Conservation (phyloP, 208 protist genomes). For the Crithidia thermophila region DNA sequence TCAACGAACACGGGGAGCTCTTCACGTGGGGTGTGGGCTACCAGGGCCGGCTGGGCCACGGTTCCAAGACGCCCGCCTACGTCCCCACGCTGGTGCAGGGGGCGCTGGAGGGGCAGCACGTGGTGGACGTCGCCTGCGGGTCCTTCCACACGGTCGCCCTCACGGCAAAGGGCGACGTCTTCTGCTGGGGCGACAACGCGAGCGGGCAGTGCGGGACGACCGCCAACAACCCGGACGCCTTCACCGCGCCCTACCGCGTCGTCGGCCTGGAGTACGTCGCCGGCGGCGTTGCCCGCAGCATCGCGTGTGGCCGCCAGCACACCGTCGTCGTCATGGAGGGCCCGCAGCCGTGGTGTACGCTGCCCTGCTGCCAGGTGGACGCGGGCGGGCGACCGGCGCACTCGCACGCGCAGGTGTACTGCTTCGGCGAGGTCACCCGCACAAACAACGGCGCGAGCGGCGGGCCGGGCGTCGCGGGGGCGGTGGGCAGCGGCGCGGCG, state of each 20-base stretch:
- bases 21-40: slow-evolving; percentile 92
- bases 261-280: slow-evolving; percentile 81
- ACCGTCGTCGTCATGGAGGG: slow-evolving; percentile 84
- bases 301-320: slow-evolving; percentile 88
- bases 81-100: slow-evolving; percentile 71
- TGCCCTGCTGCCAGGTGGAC: slow-evolving; percentile 60
- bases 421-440: slow-evolving; percentile 62
- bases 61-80: slow-evolving; percentile 61
- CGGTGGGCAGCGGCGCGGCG: background rate
- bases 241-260: slow-evolving; percentile 74
- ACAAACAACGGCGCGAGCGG: background rate
- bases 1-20: slow-evolving; percentile 76
- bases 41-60: slow-evolving; percentile 83
- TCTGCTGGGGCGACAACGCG: slow-evolving; percentile 90
- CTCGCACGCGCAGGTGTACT: slow-evolving; percentile 73
- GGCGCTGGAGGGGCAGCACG: slow-evolving; percentile 54
- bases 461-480: background rate
- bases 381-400: slow-evolving; percentile 30
- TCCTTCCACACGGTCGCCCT: slow-evolving; percentile 88
- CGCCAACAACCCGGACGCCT: slow-evolving; percentile 43
- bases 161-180: slow-evolving; percentile 62
- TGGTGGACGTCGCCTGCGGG: slow-evolving; percentile 81
- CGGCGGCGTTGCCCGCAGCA: slow-evolving; percentile 60
- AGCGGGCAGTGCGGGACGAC: slow-evolving; percentile 73
- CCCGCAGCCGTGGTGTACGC: slow-evolving; percentile 67